Evolutionary conservation across 257 asterid genomes (phyloP).

Genomic region (Cynanchum wilfordii): DNA sequence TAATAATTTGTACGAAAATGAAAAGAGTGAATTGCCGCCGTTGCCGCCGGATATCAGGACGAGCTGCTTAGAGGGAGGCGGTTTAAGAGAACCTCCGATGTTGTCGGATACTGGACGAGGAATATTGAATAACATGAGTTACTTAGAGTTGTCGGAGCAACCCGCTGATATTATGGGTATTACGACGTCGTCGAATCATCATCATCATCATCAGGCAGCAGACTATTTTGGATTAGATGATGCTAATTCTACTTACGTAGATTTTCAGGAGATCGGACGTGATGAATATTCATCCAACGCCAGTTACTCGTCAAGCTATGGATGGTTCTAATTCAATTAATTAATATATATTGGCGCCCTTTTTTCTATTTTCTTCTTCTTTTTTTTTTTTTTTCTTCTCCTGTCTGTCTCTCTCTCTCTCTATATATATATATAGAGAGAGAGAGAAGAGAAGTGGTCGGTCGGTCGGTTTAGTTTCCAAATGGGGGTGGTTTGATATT

Average conservation of each 20-base stretch:
- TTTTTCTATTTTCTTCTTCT: too few relatives aligned
- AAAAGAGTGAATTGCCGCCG: constrained; percentile 63
- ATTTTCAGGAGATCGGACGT: background rate
- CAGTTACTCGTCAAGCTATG: constrained; percentile 43
- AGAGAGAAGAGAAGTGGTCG: too few relatives aligned
- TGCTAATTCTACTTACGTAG: background rate
- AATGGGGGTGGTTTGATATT: too few relatives aligned
- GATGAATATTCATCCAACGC: constrained; percentile 22
- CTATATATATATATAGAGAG: too few relatives aligned
- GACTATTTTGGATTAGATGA: too few relatives aligned
- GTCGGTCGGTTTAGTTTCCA: too few relatives aligned
- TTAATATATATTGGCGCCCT: too few relatives aligned
- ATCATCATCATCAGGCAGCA: too few relatives aligned
- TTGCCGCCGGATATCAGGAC: constrained; percentile 84
- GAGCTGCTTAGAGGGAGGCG: constrained; percentile 32
- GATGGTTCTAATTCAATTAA: constrained; percentile 40
- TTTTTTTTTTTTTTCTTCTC: too few relatives aligned
- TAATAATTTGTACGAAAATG: background rate
- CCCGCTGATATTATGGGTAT: background rate
- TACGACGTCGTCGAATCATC: too few relatives aligned
- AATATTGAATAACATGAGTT: constrained; percentile 62
- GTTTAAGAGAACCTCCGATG: constrained; percentile 47
- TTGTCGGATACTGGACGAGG: constrained; percentile 72
- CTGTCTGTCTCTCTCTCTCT: too few relatives aligned
- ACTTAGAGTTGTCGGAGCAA: constrained; percentile 49